A percentile compares a stretch with the other conserved stretches of the same genome.
These are phyloP conservation scores for Neodidymelliopsis sp. DNA, from an alignment of 2,329 filamentous ascomycete species.

Conservation along the genomic window DNA sequence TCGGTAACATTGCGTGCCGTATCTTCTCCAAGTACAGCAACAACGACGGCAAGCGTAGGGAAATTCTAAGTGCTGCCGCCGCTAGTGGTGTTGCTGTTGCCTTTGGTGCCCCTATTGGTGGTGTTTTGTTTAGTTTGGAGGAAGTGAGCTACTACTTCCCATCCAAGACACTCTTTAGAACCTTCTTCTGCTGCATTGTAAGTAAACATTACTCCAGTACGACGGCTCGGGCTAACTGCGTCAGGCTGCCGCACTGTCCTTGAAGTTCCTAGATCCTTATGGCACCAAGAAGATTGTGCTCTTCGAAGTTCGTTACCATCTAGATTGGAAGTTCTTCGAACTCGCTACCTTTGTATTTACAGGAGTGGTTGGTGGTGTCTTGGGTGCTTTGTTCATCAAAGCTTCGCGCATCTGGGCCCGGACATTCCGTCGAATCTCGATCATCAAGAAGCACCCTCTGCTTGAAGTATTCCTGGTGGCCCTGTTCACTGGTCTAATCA, in stretches of 20 bases:
- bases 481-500: slow-evolving; percentile 79
- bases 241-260: slow-evolving; percentile 76
- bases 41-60: slow-evolving; percentile 93
- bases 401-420: slow-evolving; percentile 89
- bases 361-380: slow-evolving; percentile 81
- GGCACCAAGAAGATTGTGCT: slow-evolving; percentile 96
- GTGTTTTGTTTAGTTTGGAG: slow-evolving; percentile 91
- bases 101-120: slow-evolving; percentile 89
- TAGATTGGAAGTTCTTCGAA: slow-evolving; percentile 95
- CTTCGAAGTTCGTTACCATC: slow-evolving; percentile 89
- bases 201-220: slow-evolving; percentile 26
- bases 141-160: slow-evolving; percentile 98
- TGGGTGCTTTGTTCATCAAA: slow-evolving; percentile 95
- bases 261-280: slow-evolving; percentile 96
- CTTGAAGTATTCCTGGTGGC: slow-evolving; percentile 90
- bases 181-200: slow-evolving; percentile 97
- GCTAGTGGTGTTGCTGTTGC: slow-evolving; percentile 93
- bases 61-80: slow-evolving; percentile 90
- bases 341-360: slow-evolving; percentile 84
- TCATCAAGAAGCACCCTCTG: slow-evolving; percentile 84
- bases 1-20: slow-evolving; percentile 94
- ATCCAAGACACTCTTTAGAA: slow-evolving; percentile 94
- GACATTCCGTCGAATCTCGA: slow-evolving; percentile 79
- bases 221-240: not conserved
- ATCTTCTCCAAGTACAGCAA: slow-evolving; percentile 92